Conservation (phyloP, 2,329 filamentous ascomycete species). For the Aspergillus pseudonomiae region DNA sequence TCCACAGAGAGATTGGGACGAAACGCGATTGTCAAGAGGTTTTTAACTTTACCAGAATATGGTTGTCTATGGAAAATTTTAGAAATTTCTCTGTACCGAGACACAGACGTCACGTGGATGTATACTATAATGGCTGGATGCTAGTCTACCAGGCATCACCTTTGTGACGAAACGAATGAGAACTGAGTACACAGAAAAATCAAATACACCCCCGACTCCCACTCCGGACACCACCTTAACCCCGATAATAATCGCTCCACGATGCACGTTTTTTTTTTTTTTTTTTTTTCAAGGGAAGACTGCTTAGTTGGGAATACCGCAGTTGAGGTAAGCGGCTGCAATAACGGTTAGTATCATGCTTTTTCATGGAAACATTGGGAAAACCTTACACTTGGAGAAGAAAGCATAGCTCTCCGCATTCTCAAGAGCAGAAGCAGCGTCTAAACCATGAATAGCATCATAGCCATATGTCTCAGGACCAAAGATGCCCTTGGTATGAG, state of each 20-base stretch:
- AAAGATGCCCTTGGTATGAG: conserved; percentile 9
- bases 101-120: not conserved
- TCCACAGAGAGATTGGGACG: not conserved
- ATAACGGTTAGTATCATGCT: not conserved
- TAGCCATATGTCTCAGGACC: conserved; percentile 8
- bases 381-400: conserved; percentile 8
- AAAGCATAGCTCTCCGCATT: conserved; percentile 12
- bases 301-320: not conserved
- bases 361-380: not conserved
- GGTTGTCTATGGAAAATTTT: not conserved
- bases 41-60: not conserved
- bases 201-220: not conserved
- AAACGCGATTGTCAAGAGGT: not conserved
- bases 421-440: not conserved
- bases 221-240: not conserved
- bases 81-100: not conserved
- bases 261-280: not conserved
- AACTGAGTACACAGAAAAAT: not conserved
- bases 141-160: too few species aligned
- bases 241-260: not conserved
- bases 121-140: not conserved
- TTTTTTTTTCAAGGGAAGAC: not conserved
- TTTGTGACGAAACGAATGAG: not conserved
- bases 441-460: not conserved
- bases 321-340: conserved; percentile 7